Percentiles rank a stretch among this genome's conserved stretches.
phyloP scores from a whole-genome alignment of 805 yeast species.

The Suhomyces kilbournensis region DNA sequence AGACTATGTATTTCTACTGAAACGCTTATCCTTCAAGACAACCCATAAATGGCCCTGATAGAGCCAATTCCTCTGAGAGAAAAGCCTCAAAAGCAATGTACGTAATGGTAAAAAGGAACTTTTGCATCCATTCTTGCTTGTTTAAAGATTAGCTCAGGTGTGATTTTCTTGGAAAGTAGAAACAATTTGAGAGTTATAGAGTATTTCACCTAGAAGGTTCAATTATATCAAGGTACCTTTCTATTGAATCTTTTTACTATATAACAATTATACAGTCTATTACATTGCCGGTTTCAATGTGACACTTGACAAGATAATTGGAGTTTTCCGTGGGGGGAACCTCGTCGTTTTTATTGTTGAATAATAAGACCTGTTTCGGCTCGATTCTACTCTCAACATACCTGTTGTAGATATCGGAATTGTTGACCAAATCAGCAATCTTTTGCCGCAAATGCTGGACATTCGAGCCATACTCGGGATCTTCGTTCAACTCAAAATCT shows the following conservation, averaged over 20 bases:
- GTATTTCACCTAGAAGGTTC: no score
- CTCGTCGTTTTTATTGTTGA: slow-evolving; percentile 27
- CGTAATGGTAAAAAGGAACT: no score
- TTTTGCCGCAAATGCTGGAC: slow-evolving; percentile 59
- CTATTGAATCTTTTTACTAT: background rate
- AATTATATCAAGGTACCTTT: no score
- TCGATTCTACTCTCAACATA: slow-evolving; percentile 9
- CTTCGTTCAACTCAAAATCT: slow-evolving; percentile 57
- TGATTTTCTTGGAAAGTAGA: no score
- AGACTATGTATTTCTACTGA: no score
- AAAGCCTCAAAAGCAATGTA: no score
- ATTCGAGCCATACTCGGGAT: slow-evolving; percentile 70
- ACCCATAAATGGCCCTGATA: no score
- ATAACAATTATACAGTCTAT: slow-evolving; percentile 28
- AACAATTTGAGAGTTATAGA: no score
- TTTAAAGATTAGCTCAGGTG: no score
- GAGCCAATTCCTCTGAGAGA: no score
- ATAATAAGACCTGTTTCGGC: slow-evolving; percentile 21
- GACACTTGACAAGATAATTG: slow-evolving; percentile 34
- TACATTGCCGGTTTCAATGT: slow-evolving; percentile 43
- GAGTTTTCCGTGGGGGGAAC: slow-evolving; percentile 19
- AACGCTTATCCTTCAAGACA: no score
- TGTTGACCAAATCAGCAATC: slow-evolving; percentile 53
- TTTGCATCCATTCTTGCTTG: no score
- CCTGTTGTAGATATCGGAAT: slow-evolving; percentile 25